Evolutionary conservation across 768 basidiomycete species (phyloP).

Genomic region (Tephrocybe sp.): DNA sequence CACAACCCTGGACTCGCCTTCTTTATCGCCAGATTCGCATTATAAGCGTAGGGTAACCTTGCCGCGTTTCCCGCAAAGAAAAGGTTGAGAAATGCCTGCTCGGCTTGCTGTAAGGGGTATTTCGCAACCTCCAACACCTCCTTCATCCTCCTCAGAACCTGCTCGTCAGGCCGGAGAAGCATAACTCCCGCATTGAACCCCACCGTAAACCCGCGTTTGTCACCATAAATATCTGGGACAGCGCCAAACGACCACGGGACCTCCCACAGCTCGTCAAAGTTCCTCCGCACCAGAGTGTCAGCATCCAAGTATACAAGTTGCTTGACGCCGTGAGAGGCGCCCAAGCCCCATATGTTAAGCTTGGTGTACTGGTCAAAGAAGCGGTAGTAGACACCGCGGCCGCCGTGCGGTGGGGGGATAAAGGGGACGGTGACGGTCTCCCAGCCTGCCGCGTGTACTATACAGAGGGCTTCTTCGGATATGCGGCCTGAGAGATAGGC

Average conservation of each 20-base stretch:
- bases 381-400: slow-evolving; percentile 32
- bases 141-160: slow-evolving; percentile 29
- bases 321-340: slow-evolving; percentile 34
- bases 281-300: slow-evolving; percentile 41
- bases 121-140: slow-evolving; percentile 24
- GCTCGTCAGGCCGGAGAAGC: slow-evolving; percentile 29
- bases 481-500: slow-evolving; percentile 30
- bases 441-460: slow-evolving; percentile 39
- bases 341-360: slow-evolving; percentile 39
- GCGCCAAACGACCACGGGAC: slow-evolving; percentile 41
- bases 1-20: slow-evolving; percentile 29
- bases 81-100: slow-evolving; percentile 41
- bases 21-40: slow-evolving; percentile 42
- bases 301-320: slow-evolving; percentile 41
- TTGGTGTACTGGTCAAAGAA: slow-evolving; percentile 46
- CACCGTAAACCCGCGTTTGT: slow-evolving; percentile 31
- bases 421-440: slow-evolving; percentile 30
- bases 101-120: slow-evolving; percentile 33
- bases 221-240: slow-evolving; percentile 37
- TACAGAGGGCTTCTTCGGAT: slow-evolving; percentile 38
- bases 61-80: slow-evolving; percentile 35
- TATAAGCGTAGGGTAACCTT: slow-evolving; percentile 40
- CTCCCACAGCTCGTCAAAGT: slow-evolving; percentile 45
- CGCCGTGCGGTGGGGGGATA: slow-evolving; percentile 38
- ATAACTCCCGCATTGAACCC: slow-evolving; percentile 42